Base-by-base conservation (phyloP, 345 rosid species). In the Arabis alpina region DNA sequence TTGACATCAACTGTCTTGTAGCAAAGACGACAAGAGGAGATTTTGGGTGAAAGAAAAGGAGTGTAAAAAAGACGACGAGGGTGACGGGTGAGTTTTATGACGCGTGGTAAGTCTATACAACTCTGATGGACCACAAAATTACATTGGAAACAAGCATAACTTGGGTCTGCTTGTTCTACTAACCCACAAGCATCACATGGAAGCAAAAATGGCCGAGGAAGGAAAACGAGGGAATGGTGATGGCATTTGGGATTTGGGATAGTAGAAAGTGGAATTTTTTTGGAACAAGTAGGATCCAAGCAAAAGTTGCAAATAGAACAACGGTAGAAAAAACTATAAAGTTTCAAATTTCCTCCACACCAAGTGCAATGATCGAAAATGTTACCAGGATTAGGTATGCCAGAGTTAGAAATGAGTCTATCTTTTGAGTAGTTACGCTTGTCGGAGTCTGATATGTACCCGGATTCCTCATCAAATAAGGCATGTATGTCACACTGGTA, bases 71-170 rank as follows among this genome's bases (percentile, higher is more conserved):
- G 66, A 14, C 54, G 41, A 62, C 45, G 66, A 1, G 11, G 19
- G 52, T 61, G 66, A 4, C 66, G 66, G 2, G 67, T 62, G 28
- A 62, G 32, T 27, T 62, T 62, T 42, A 60, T 42, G 2, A 42
- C 50, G 10, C 37, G 50, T 1, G 50, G 64, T 19, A 60, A 24
- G 64, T 2, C 15, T 0, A 45, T 10, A 11, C 67, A 62, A 62
- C 67, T 32, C 25, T 30, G 1, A 10, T 62, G 67, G 25, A 62
- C 67, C 67, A 62, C 10, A 10, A 14, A 47, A 8, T 44, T 62
- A 11, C 67, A 62, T 10, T 62, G 53, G 0, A 62, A 45, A 62
- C 67, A 62, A 62, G 54, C 37, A 47, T 45, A 62, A 14, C 67
- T n/a, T 27, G 67, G 67, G 1, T 57, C 45, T 10, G 8, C 11